Conservation (phyloP, 2,329 filamentous ascomycete species). For the Claviceps sp. region DNA sequence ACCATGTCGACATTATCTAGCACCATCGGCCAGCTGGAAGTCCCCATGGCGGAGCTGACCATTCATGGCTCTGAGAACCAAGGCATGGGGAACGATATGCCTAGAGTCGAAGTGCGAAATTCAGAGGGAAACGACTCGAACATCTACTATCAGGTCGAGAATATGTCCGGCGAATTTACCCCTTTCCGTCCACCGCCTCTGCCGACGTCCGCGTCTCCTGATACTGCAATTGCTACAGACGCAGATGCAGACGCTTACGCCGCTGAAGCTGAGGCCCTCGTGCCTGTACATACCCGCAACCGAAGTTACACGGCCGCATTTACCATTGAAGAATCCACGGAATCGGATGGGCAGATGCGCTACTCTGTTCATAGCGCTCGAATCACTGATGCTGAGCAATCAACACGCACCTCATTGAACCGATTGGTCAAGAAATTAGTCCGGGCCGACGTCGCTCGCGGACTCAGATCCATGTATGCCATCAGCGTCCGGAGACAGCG, state of each 20-base stretch:
- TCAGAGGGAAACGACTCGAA: constrained; percentile 44
- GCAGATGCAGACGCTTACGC: constrained; percentile 23
- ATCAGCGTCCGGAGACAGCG: constrained; percentile 87
- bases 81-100: constrained; percentile 30
- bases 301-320: constrained; percentile 51
- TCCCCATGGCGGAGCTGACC: constrained; percentile 40
- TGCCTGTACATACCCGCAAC: constrained; percentile 30
- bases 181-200: constrained; percentile 79
- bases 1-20: constrained; percentile 55
- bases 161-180: constrained; percentile 55
- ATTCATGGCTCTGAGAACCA: constrained; percentile 29
- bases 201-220: constrained; percentile 45
- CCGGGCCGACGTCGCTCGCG: constrained; percentile 40
- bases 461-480: constrained; percentile 51
- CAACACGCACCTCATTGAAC: constrained; percentile 47
- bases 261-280: constrained; percentile 18
- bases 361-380: constrained; percentile 48
- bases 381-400: constrained; percentile 36
- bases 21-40: constrained; percentile 46
- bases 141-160: constrained; percentile 52
- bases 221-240: constrained; percentile 14
- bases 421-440: constrained; percentile 54
- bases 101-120: constrained; percentile 39
- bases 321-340: constrained; percentile 53
- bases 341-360: constrained; percentile 44